Conservation (phyloP, 495 filamentous ascomycete species). For the Aspergillus kassunensis region DNA sequence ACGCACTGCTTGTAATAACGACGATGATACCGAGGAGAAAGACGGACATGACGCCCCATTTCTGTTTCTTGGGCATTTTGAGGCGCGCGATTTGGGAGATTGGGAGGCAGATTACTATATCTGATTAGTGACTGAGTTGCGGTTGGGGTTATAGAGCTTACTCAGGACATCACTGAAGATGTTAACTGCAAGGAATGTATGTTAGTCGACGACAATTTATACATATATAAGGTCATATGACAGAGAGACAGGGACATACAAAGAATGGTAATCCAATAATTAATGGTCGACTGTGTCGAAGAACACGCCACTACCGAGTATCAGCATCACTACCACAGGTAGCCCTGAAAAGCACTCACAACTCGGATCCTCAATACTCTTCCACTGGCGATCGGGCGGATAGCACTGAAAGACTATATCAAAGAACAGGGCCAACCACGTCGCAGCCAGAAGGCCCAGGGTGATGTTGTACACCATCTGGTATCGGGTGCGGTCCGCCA, state of each 20-base stretch:
- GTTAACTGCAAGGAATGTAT: conserved; percentile 20
- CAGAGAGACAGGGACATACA: conserved; percentile 11
- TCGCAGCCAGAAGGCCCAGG: conserved; percentile 16
- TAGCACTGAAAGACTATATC: conserved; percentile 25
- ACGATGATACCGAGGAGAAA: conserved; percentile 23
- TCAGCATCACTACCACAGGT: conserved; percentile 4
- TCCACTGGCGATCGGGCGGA: conserved; percentile 17
- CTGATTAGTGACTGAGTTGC: too few species aligned
- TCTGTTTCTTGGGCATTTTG: conserved; percentile 22
- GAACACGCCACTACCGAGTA: conserved; percentile 14
- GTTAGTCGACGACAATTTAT: background rate
- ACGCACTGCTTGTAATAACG: conserved; percentile 24
- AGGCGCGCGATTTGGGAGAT: conserved; percentile 21
- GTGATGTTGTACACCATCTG: conserved; percentile 23
- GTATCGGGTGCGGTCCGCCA: conserved; percentile 22
- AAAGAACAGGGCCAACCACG: conserved; percentile 23
- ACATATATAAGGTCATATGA: too few species aligned
- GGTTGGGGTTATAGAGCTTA: too few species aligned
- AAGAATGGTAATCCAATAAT: conserved; percentile 24
- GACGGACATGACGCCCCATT: conserved; percentile 20
- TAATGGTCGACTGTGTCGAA: conserved; percentile 11
- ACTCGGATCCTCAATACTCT: conserved; percentile 8
- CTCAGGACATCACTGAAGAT: conserved; percentile 24
- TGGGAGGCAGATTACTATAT: conserved; percentile 22
- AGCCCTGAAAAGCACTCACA: conserved; percentile 7